Base-by-base conservation (phyloP, 2,329 filamentous ascomycete species). In the Torrubiella hemipterigena region DNA sequence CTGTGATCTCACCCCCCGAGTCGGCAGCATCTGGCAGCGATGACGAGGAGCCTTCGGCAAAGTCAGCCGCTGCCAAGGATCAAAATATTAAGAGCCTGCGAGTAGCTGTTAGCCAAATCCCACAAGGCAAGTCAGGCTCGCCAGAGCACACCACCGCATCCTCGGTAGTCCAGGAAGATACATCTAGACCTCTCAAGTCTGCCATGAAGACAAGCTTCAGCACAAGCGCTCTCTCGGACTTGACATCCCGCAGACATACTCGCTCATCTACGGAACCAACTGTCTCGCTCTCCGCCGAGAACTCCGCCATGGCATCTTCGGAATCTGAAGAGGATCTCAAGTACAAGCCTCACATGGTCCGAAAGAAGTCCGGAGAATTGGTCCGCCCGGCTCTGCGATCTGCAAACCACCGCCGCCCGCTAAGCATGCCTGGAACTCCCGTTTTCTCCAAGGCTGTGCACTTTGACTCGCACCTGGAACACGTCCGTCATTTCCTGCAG, bases 401-500 rank as follows among this genome's bases (percentile, higher is more conserved):
- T 23, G 67, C 83, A 10, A 82, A 81, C n/a, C 72, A 73, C 41
- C 71, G 84, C 41, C 74, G 91, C 35, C 89, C 89, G 1, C 93
- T 84, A 4, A 96, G 89, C 61, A 93, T 96, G 84, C 91, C 91
- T 7, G 91, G 91, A 33, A 98, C 91, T 1, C 91, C 91, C 0
- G 91, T 89, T 7, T 96, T 89, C 51, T 81, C 81, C 43, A 98
- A 98, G 56, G 86, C 83, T 10, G 91, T 98, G n/a, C 91, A 98
- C 57, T 98, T 98, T 51, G 91, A 96, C 57, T 84, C 89, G 17
- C 84, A 94, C 49, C 74, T 96, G 23, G 91, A 96, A 58, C 89
- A 96, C 46, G 89, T 96, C 23, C 76, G 91, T 19, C 91, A 96
- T 52, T 98, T 98, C 55, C 65, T 95, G 15, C 85, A 95, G 51